phyloP scores from a whole-genome alignment of 768 basidiomycete species.

The Rhodotorula babjevae region DNA sequence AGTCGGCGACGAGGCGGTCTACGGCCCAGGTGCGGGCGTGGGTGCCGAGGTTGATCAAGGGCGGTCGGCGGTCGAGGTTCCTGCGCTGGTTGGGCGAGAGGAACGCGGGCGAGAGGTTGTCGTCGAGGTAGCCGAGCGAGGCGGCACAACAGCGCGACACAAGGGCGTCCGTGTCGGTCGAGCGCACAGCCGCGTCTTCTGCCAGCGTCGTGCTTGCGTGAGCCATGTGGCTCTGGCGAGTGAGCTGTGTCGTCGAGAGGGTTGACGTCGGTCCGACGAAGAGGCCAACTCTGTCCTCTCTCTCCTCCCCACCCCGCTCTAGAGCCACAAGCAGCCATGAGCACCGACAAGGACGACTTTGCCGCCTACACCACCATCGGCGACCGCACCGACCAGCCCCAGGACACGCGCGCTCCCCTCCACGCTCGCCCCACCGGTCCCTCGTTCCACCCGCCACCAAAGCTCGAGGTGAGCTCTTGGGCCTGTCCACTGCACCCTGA shows the following conservation, averaged over 20 bases:
- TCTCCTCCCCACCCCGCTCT: background rate
- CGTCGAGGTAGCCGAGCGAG: constrained; percentile 25
- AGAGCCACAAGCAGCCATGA: background rate
- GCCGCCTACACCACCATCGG: constrained; percentile 31
- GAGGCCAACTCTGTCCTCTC: background rate
- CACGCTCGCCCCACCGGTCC: constrained; percentile 15
- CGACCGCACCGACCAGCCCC: background rate
- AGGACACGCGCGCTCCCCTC: background rate
- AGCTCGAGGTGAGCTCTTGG: constrained; percentile 35
- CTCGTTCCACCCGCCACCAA: constrained; percentile 29
- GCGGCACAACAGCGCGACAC: constrained; percentile 78
- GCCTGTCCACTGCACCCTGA: too few species aligned
- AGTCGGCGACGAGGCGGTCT: constrained; percentile 46
- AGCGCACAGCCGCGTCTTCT: constrained; percentile 50
- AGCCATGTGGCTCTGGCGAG: too few species aligned
- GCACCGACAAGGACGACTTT: constrained; percentile 8
- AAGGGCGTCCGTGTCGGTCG: constrained; percentile 77
- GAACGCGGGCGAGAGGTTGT: constrained; percentile 49
- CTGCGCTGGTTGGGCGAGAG: constrained; percentile 49
- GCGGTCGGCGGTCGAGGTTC: constrained; percentile 60
- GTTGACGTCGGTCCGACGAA: background rate
- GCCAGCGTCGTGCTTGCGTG: background rate
- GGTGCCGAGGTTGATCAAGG: constrained; percentile 92
- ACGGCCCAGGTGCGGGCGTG: constrained; percentile 76
- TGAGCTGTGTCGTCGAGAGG: too few species aligned